Percentiles rank a stretch among this genome's conserved stretches.
These are phyloP conservation scores for Glycine latifolia DNA, from an alignment of 306 rosid genomes.

Conservation along the genomic window DNA sequence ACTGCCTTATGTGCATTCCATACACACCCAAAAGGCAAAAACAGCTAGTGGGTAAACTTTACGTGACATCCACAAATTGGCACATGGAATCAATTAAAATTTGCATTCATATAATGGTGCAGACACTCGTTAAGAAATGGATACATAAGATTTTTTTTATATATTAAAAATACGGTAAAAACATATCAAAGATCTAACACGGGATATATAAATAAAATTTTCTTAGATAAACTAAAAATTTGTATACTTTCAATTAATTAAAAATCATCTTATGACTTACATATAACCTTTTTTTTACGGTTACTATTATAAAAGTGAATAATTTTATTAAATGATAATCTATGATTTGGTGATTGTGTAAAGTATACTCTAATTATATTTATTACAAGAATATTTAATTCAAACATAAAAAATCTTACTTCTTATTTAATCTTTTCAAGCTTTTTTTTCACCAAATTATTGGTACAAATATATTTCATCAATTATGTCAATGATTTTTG, in stretches of 20 bases:
- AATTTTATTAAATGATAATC: neutral
- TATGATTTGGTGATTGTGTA: neutral
- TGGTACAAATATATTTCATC: no score
- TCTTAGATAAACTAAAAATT: no score
- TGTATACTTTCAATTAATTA: neutral
- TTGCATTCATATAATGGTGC: neutral
- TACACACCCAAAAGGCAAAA: conserved; percentile 21
- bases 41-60: conserved; percentile 36
- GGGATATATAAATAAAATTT: neutral
- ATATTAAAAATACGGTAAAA: neutral
- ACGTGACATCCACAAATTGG: conserved; percentile 21
- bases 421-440: neutral
- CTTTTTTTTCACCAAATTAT: neutral
- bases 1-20: conserved; percentile 4
- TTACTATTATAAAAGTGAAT: neutral
- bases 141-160: neutral
- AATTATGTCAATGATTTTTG: no score
- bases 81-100: conserved; percentile 2
- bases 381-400: neutral
- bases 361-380: neutral
- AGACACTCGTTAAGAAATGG: neutral
- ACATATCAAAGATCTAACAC: neutral
- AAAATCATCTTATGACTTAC: neutral
- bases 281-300: no score
- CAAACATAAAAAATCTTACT: neutral